Percentiles rank a stretch among this genome's conserved stretches.
Evolutionary conservation across 2,329 filamentous ascomycete genomes (phyloP).

Genomic region (Stemphylium beticola): DNA sequence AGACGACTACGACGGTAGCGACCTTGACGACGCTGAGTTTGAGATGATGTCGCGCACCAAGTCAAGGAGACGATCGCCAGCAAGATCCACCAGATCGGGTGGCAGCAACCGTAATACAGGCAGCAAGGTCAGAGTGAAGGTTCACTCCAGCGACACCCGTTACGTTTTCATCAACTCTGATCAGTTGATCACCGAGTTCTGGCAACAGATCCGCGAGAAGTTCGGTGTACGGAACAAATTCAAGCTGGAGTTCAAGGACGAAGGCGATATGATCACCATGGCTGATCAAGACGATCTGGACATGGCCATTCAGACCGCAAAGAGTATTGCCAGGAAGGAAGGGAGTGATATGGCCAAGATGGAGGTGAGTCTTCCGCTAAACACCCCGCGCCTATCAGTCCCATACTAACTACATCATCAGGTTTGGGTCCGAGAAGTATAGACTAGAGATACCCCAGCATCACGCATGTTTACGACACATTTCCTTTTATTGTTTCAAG

Average conservation of each 20-base stretch:
- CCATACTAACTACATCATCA: slow-evolving; percentile 50
- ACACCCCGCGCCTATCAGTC: neutral
- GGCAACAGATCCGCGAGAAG: slow-evolving; percentile 82
- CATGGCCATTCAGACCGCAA: slow-evolving; percentile 77
- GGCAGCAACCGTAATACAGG: slow-evolving; percentile 62
- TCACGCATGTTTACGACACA: slow-evolving; percentile 33
- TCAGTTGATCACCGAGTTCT: slow-evolving; percentile 77
- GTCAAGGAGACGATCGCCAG: slow-evolving; percentile 51
- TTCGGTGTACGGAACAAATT: slow-evolving; percentile 79
- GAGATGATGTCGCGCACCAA: slow-evolving; percentile 70
- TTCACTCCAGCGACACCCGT: slow-evolving; percentile 83
- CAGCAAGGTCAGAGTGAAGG: slow-evolving; percentile 84
- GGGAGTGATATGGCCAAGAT: slow-evolving; percentile 86
- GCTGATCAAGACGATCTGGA: slow-evolving; percentile 96
- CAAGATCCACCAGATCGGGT: slow-evolving; percentile 42
- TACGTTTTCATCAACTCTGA: slow-evolving; percentile 84
- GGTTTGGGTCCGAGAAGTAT: slow-evolving; percentile 56
- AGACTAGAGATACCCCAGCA: slow-evolving; percentile 50
- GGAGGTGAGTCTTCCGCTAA: slow-evolving; percentile 70
- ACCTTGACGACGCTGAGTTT: slow-evolving; percentile 77
- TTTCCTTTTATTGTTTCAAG: slow-evolving; percentile 17
- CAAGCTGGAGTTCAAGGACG: slow-evolving; percentile 88
- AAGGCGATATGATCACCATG: slow-evolving; percentile 97
- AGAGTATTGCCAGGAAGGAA: slow-evolving; percentile 72
- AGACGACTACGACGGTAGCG: slow-evolving; percentile 72